phyloP scores from a whole-genome alignment of 129 eudicot species.

The Flaveria robusta region DNA sequence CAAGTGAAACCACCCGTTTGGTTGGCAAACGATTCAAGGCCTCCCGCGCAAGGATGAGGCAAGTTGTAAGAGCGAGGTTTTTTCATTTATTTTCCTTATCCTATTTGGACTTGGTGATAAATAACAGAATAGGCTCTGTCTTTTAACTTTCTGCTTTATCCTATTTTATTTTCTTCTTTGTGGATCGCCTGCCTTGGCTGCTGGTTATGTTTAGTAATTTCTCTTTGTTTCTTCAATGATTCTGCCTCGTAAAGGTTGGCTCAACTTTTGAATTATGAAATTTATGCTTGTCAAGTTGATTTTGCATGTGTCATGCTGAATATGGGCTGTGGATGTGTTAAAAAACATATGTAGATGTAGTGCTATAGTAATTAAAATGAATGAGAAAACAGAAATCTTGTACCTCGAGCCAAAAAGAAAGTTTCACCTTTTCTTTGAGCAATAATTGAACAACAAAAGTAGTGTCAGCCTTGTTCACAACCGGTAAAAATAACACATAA shows the following conservation, averaged over 20 bases:
- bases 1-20: constrained; percentile 30
- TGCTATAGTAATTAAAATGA: no score
- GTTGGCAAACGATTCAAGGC: constrained; percentile 73
- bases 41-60: constrained; percentile 75
- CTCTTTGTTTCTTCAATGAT: not conserved
- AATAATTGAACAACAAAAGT: no score
- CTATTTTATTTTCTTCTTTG: constrained; percentile 11
- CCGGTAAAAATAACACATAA: no score
- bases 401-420: no score
- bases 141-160: not conserved
- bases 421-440: no score
- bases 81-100: constrained; percentile 6
- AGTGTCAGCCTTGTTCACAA: no score
- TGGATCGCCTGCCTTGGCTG: not conserved
- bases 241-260: not conserved
- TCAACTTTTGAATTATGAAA: not conserved
- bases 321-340: no score
- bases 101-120: not conserved
- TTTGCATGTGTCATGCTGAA: no score
- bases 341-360: no score
- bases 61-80: constrained; percentile 18
- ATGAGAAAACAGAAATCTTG: no score
- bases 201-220: not conserved
- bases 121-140: constrained; percentile 12
- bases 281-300: no score